A percentile compares a stretch with the other conserved stretches of the same genome.
phyloP scores from a whole-genome alignment of 768 basidiomycete genomes.

The Coprinopsis sp. region DNA sequence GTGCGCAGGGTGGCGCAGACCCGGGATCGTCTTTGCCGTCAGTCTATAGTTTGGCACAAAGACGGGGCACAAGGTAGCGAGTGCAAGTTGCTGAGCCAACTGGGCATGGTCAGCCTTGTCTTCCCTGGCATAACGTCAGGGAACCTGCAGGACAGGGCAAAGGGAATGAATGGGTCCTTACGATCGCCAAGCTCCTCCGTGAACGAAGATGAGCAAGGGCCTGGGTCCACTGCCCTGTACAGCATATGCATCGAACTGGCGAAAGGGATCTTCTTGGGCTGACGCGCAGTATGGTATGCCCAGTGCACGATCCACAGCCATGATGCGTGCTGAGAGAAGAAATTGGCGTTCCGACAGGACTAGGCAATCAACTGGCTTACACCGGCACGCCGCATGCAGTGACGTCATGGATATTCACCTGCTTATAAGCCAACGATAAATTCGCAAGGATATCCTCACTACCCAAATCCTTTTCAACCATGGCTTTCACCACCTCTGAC shows the following conservation, averaged over 20 bases:
- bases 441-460: no score
- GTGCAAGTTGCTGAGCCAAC: slow-evolving; percentile 51
- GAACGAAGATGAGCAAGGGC: slow-evolving; percentile 67
- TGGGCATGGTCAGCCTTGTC: slow-evolving; percentile 59
- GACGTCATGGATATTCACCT: no score
- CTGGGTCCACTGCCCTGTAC: slow-evolving; percentile 19
- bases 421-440: no score
- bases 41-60: slow-evolving; percentile 78
- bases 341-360: no score
- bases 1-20: slow-evolving; percentile 66
- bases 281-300: slow-evolving; percentile 35
- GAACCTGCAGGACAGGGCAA: slow-evolving; percentile 3
- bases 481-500: slow-evolving; percentile 72
- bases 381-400: no score
- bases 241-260: slow-evolving; percentile 54
- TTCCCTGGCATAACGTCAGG: no score
- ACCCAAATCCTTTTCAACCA: slow-evolving; percentile 21
- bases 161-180: slow-evolving; percentile 33
- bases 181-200: slow-evolving; percentile 84
- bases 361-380: no score
- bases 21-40: slow-evolving; percentile 40
- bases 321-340: slow-evolving; percentile 1
- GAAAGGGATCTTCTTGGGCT: slow-evolving; percentile 26
- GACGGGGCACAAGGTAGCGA: slow-evolving; percentile 49
- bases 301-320: slow-evolving; percentile 21